Evolutionary conservation across 2,329 filamentous ascomycete genomes (phyloP).

Genomic region (Cucurbitaria berberidis): DNA sequence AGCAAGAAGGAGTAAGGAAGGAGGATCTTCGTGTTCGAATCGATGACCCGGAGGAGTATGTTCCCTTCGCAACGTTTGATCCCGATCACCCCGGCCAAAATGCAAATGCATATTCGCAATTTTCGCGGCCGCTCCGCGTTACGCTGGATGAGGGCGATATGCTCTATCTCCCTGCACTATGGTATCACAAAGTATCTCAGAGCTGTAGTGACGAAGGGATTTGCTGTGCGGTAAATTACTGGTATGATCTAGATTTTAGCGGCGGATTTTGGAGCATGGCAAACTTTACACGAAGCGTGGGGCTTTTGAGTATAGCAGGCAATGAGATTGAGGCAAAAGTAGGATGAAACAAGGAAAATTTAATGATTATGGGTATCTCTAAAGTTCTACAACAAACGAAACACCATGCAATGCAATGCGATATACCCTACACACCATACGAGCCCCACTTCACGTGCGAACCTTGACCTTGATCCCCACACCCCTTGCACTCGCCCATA

Average conservation of each 20-base stretch:
- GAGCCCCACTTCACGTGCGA: slow-evolving; percentile 3
- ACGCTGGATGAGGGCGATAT: slow-evolving; percentile 77
- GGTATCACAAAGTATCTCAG: slow-evolving; percentile 83
- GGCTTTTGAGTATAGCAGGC: slow-evolving; percentile 26
- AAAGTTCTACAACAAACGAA: slow-evolving; percentile 8
- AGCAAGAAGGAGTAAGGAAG: background rate
- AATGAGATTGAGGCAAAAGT: slow-evolving; percentile 2
- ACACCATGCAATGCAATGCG: slow-evolving; percentile 25
- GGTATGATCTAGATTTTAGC: slow-evolving; percentile 82
- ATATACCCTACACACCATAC: background rate
- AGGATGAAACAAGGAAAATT: background rate
- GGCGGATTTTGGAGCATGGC: slow-evolving; percentile 70
- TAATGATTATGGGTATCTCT: slow-evolving; percentile 37
- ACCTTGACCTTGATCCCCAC: slow-evolving; percentile 51
- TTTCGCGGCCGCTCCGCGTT: slow-evolving; percentile 68
- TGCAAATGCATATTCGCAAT: slow-evolving; percentile 64
- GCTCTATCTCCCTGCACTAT: slow-evolving; percentile 81
- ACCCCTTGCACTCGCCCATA: slow-evolving; percentile 72
- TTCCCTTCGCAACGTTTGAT: slow-evolving; percentile 78
- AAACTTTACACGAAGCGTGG: slow-evolving; percentile 55
- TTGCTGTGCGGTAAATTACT: slow-evolving; percentile 82
- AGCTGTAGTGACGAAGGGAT: slow-evolving; percentile 71
- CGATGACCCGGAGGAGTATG: slow-evolving; percentile 49
- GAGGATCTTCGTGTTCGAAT: slow-evolving; percentile 38
- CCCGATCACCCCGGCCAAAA: slow-evolving; percentile 61